Percentiles rank a stretch among this genome's conserved stretches.
Evolutionary conservation across 345 rosid species (phyloP).

Genomic region (Reutealis trisperma): DNA sequence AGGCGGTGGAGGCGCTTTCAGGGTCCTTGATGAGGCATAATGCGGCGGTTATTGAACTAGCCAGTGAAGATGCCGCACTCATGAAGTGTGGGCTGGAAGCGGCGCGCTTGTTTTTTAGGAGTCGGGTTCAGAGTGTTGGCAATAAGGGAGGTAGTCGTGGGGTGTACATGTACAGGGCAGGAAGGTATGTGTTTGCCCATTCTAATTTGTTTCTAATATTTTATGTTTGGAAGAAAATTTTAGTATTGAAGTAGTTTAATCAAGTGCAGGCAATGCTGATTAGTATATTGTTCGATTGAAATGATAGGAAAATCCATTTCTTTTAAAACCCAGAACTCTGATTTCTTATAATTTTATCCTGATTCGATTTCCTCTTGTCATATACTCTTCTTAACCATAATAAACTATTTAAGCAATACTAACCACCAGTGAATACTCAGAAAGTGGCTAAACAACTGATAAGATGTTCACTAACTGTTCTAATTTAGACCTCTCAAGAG

Average conservation of each 20-base stretch:
- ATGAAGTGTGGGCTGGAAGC: conserved; percentile 88
- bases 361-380: background rate
- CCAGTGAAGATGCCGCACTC: conserved; percentile 64
- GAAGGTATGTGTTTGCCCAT: conserved; percentile 52
- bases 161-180: conserved; percentile 79
- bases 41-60: conserved; percentile 84
- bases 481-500: background rate
- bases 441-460: background rate
- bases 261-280: background rate
- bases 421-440: background rate
- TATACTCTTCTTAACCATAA: background rate
- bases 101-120: conserved; percentile 71
- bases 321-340: background rate
- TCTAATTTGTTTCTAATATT: background rate
- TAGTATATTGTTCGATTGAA: background rate
- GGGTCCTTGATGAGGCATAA: conserved; percentile 77
- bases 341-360: background rate
- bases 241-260: background rate
- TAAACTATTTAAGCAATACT: background rate
- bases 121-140: conserved; percentile 39
- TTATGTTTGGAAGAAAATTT: background rate
- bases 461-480: background rate
- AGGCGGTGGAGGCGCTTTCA: conserved; percentile 86
- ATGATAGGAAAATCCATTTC: background rate
- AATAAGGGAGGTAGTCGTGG: conserved; percentile 59